A percentile compares a stretch with the other conserved stretches of the same genome.
Conservation (phyloP, 345 rosid species). For the Moringa oleifera region DNA sequence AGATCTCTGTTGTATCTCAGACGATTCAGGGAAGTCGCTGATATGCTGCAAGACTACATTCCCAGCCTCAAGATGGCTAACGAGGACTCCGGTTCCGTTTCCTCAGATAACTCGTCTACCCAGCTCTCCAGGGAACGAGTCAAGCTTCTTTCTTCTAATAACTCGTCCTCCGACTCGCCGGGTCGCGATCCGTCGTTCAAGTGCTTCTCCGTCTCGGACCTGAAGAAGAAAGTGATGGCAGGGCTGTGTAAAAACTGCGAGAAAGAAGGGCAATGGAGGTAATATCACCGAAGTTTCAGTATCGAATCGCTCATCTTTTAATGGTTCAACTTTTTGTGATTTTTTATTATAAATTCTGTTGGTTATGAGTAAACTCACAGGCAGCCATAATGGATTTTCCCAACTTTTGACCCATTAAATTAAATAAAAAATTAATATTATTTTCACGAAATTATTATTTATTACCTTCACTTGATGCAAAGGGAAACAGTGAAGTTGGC, state of each 20-base stretch:
- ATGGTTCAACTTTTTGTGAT: conserved; percentile 10
- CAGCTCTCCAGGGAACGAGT: conserved; percentile 16
- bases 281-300: conserved; percentile 12
- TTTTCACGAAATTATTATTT: too few species aligned
- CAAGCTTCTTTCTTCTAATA: conserved; percentile 40
- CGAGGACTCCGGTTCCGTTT: conserved; percentile 50
- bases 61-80: conserved; percentile 59
- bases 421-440: too few species aligned
- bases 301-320: neutral
- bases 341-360: conserved; percentile 8
- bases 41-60: conserved; percentile 78
- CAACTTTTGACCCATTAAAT: neutral
- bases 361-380: conserved; percentile 18
- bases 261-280: conserved; percentile 95
- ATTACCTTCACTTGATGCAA: too few species aligned
- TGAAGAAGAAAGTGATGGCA: conserved; percentile 87
- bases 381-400: neutral
- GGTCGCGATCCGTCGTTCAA: conserved; percentile 52
- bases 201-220: conserved; percentile 83
- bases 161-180: conserved; percentile 30
- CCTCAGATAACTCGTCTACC: conserved; percentile 27
- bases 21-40: conserved; percentile 67
- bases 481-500: too few species aligned
- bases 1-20: conserved; percentile 60
- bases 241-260: conserved; percentile 73